phyloP scores from a whole-genome alignment of 306 rosid species.

The Rosa rugosa region DNA sequence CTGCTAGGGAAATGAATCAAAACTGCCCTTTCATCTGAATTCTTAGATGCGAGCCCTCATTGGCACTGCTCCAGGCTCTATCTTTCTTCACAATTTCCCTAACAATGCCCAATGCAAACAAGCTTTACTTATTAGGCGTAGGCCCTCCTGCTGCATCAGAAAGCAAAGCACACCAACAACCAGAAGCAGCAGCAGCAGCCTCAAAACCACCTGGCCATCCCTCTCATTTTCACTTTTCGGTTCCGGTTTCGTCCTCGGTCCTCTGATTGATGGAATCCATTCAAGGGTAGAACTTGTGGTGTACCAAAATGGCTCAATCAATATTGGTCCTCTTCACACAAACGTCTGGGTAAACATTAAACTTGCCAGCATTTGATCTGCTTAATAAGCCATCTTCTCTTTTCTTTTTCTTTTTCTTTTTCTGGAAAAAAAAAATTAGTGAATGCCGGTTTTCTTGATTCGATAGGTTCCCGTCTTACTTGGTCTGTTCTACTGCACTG shows the following conservation, averaged over 20 bases:
- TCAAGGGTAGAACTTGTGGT: constrained; percentile 75
- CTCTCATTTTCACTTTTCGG: constrained; percentile 61
- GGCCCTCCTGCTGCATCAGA: constrained; percentile 39
- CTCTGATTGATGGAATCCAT: constrained; percentile 81
- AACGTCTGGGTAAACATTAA: constrained; percentile 44
- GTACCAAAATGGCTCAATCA: constrained; percentile 51
- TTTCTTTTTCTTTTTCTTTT: background rate
- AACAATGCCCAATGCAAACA: constrained; percentile 12
- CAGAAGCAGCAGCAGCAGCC: constrained; percentile 35
- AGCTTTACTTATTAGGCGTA: constrained; percentile 2
- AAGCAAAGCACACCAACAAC: constrained; percentile 21
- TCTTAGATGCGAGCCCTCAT: constrained; percentile 40
- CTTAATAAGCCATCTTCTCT: background rate
- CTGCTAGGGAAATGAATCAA: background rate
- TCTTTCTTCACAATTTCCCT: constrained; percentile 28
- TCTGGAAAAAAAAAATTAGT: background rate
- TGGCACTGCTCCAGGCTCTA: constrained; percentile 30
- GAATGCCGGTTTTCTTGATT: background rate
- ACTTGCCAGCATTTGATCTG: background rate
- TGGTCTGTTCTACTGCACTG: constrained; percentile 68
- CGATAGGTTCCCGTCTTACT: constrained; percentile 72
- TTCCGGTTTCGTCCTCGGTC: constrained; percentile 66
- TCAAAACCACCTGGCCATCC: constrained; percentile 49
- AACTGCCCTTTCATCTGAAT: background rate
- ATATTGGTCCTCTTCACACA: constrained; percentile 63